Evolutionary conservation across 805 yeast species (phyloP).

Genomic region (Myxozyma melibiosi): DNA sequence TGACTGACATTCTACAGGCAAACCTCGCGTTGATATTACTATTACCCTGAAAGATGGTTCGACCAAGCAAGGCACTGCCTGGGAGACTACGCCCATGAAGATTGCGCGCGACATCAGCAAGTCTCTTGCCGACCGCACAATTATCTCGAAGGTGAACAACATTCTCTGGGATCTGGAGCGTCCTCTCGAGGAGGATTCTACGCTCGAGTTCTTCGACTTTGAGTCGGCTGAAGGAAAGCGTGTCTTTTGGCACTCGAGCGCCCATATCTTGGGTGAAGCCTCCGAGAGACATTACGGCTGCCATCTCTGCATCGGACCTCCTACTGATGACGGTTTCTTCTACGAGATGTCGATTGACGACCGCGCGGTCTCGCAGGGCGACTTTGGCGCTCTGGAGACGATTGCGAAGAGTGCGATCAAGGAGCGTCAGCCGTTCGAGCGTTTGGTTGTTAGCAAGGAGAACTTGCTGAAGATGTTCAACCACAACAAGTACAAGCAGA

Average conservation of each 20-base stretch:
- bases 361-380: slow-evolving; percentile 74
- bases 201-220: slow-evolving; percentile 82
- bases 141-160: slow-evolving; percentile 89
- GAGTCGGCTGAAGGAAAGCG: slow-evolving; percentile 80
- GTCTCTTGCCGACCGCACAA: slow-evolving; percentile 84
- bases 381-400: slow-evolving; percentile 80
- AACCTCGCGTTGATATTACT: slow-evolving; percentile 60
- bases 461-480: slow-evolving; percentile 88
- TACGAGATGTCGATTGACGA: slow-evolving; percentile 88
- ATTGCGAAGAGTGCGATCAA: slow-evolving; percentile 88
- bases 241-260: slow-evolving; percentile 99
- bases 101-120: slow-evolving; percentile 84
- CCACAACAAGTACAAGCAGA: slow-evolving; percentile 94
- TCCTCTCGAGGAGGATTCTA: slow-evolving; percentile 75
- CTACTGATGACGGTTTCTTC: slow-evolving; percentile 96
- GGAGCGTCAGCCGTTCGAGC: slow-evolving; percentile 92
- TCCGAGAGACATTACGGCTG: slow-evolving; percentile 96
- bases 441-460: slow-evolving; percentile 90
- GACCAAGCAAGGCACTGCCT: slow-evolving; percentile 72
- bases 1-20: slow-evolving; percentile 9
- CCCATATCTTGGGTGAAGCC: slow-evolving; percentile 97
- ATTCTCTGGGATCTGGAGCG: slow-evolving; percentile 93
- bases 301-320: slow-evolving; percentile 92
- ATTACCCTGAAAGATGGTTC: slow-evolving; percentile 88
- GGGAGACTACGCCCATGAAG: slow-evolving; percentile 87